Base-by-base conservation (phyloP, 148 eudicot genomes). In the Hydrangea macrophylla region DNA sequence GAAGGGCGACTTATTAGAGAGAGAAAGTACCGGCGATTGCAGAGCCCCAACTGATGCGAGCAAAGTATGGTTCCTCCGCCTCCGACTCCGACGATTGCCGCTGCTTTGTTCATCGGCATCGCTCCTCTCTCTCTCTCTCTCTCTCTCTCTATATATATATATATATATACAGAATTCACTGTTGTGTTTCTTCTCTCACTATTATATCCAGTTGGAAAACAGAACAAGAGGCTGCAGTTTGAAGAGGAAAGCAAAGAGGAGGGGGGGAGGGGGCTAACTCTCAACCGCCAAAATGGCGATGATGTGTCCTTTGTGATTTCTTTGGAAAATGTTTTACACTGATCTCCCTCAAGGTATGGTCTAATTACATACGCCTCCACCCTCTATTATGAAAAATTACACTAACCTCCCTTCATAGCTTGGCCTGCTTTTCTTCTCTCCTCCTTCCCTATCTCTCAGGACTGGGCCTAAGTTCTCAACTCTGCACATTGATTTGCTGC, bases 1-100 rank as follows among this genome's bases (percentile, higher is more conserved):
- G 24, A 20, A 5, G 63, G 70, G 32, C 68, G 78, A 63, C 57
- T 76, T n/a, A n/a, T n/a, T 53, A 80, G 75, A 28, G 83, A 68
- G 78, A 79, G 80, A 56, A 74, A 15, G 57, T 71, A 59, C 58
- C 23, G 78, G 59, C 61, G 60, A 13, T 35, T 70, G 64, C 45
- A 55, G 59, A 59, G 9, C 23, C 13, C 32, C 7, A 60, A 39
- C 13, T 69, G 64, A 9, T 68, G 81, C 3, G 79, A 82, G 44
- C 70, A 68, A 57, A 76, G 73, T 42, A 80, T 22, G 3, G 73
- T 59, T 27, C 72, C 70, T 36, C 78, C 71, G 10, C 64, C 70
- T 17, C 64, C 59, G 60, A 15, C 27, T 58, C 71, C 40, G 58
- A 12, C 25, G 30, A 57, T 23, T 30, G 60, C n/a, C 25, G 76